phyloP scores from a whole-genome alignment of 306 rosid genomes.

The Phaseolus lunatus region DNA sequence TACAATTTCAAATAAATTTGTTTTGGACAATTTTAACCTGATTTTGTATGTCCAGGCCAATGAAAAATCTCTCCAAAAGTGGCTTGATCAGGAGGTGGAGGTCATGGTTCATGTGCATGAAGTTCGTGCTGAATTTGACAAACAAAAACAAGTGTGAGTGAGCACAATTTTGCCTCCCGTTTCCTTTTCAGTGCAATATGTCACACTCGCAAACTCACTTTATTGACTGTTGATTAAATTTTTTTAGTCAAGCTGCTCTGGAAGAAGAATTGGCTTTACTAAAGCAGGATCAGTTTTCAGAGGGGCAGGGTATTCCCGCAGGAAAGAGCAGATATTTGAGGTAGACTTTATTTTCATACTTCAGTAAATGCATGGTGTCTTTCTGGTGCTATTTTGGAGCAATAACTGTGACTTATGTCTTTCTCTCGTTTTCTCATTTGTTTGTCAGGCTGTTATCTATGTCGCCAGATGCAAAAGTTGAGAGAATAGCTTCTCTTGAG shows the following conservation, averaged over 20 bases:
- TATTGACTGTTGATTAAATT: constrained; percentile 39
- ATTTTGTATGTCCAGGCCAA: constrained; percentile 59
- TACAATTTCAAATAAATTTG: constrained; percentile 7
- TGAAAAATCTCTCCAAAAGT: constrained; percentile 68
- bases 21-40: constrained; percentile 25
- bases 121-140: constrained; percentile 75
- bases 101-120: constrained; percentile 76
- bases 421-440: constrained; percentile 31
- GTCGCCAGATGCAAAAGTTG: constrained; percentile 67
- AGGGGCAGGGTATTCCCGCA: constrained; percentile 51
- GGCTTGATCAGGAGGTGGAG: constrained; percentile 90
- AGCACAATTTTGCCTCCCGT: constrained; percentile 4
- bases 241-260: constrained; percentile 63
- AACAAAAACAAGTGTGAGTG: constrained; percentile 77
- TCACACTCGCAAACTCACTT: constrained; percentile 25
- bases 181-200: constrained; percentile 1
- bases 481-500: constrained; percentile 79
- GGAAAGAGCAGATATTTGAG: constrained; percentile 64
- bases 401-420: constrained; percentile 29
- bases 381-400: constrained; percentile 38
- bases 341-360: constrained; percentile 40
- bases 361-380: constrained; percentile 19
- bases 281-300: constrained; percentile 65
- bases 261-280: constrained; percentile 70
- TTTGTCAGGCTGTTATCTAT: constrained; percentile 68